Conservation (phyloP, 2,329 filamentous ascomycete species). For the Cordyceps cicadae region DNA sequence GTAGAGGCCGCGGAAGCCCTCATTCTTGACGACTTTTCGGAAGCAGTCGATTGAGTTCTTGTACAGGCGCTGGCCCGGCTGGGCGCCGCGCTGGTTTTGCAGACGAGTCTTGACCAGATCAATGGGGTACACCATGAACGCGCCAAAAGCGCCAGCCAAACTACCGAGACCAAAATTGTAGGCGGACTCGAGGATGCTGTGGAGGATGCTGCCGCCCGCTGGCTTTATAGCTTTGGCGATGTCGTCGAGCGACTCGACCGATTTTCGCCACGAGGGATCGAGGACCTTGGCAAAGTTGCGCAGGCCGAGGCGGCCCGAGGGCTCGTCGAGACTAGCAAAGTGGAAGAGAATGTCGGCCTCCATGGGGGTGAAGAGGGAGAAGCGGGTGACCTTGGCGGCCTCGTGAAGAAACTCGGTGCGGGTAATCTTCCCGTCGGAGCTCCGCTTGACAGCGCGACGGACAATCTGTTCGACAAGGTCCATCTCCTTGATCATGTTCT, state of each 20-base stretch:
- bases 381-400: slow-evolving; percentile 81
- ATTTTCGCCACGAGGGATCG: slow-evolving; percentile 80
- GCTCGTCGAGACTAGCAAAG: slow-evolving; percentile 87
- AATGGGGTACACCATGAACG: slow-evolving; percentile 99
- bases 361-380: slow-evolving; percentile 96
- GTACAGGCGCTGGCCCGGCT: slow-evolving; percentile 81
- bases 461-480: slow-evolving; percentile 93
- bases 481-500: slow-evolving; percentile 97
- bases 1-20: slow-evolving; percentile 83
- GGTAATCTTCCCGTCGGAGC: slow-evolving; percentile 84
- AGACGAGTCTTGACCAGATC: slow-evolving; percentile 97
- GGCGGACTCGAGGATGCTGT: slow-evolving; percentile 56
- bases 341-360: slow-evolving; percentile 98
- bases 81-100: slow-evolving; percentile 85
- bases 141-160: slow-evolving; percentile 89
- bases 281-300: slow-evolving; percentile 90
- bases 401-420: slow-evolving; percentile 91
- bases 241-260: slow-evolving; percentile 39
- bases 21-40: slow-evolving; percentile 84
- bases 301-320: slow-evolving; percentile 74
- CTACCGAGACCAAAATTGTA: slow-evolving; percentile 90
- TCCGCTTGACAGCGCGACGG: slow-evolving; percentile 75
- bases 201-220: slow-evolving; percentile 36
- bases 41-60: slow-evolving; percentile 97
- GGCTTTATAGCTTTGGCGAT: slow-evolving; percentile 30